Evolutionary conservation across 768 basidiomycete genomes (phyloP), one percentile per base, ranked within the genome.

Genomic region (Psilocybe sp.): DNA sequence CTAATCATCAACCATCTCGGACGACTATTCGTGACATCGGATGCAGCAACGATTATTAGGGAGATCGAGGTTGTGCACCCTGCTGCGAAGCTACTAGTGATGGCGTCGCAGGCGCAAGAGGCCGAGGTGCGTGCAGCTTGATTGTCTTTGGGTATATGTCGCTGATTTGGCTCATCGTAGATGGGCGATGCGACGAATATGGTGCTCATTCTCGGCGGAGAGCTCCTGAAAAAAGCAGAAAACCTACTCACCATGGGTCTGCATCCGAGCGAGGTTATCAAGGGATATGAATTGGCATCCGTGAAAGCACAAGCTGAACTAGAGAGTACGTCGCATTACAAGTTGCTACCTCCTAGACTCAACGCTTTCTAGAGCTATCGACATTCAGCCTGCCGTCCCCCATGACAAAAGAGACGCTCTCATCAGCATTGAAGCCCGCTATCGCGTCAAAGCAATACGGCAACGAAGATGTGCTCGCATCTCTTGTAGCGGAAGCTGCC

Each of bases 21-120:
- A 47, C 80, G 85, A 67, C 78, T 98, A 35, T 98, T 98, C 70
- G 95, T 98, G 52, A 99, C 97, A 32, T 96, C 93, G 41, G 96
- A 99, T 81, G 96, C 97, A 9, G 97, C 97, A 11, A 98, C 96
- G 51, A 98, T 99, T 69, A 93, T 99, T 62, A 81, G 88, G 56
- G 97, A 99, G 73, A 85, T 98, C 64, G 97, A 99, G 65, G 93
- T 99, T 49, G 93, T 98, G 13, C 97, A 99, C 69, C 97, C 97
- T 1, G 97, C 96, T 5, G 97, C 95, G 31, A 99, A 98, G 66
- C 76, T 99, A n/a, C 73, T 98, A n/a, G 96, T 98, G 12, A 97
- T 98, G 93, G 92, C 94, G 20, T 92, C 90, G 20, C 94, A 98
- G 63, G 91, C 96, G 11, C 97, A 98, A 66, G 97, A 98, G 66